Evolutionary conservation across 1,284 basidiomycete genomes (phyloP), one percentile per base, ranked within the genome.

Genomic region (Anthracocystis setariae): DNA sequence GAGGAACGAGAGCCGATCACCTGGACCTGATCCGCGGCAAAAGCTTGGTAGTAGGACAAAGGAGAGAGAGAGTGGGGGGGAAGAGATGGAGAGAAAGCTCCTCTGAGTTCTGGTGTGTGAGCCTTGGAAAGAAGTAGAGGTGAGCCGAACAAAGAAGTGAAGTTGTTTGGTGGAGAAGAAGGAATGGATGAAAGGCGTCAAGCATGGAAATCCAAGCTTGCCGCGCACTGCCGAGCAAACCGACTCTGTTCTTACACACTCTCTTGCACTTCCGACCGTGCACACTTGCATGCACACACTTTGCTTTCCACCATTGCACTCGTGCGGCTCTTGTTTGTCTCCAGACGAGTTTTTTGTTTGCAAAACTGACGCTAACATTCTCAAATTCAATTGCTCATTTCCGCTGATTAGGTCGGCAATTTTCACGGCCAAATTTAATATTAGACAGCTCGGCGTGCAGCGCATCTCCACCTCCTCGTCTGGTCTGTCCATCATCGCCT

Each of bases 221-320:
- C 40, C 18, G 15, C 18, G 15, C 35, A 17, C 35, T 37, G 35
- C 35, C 35, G 32, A 43, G 29, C 20, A 8, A 25, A 24, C 29
- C 42, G 25, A 38, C 58, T 46, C 38, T 51, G n/a, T n/a, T n/a
- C n/a, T n/a, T n/a, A n/a, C n/a, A n/a, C n/a, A n/a, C n/a, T n/a
- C n/a, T n/a, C n/a, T n/a, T n/a, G n/a, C n/a, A n/a, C n/a, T 51
- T 43, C 27, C 40, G 49, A 51, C 49, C 49, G 49, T 51, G 40
- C 49, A 27, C 38, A 23, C 38, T 37, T 17, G 5, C 35, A 37
- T 17, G 12, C n/a, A 7, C 5, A 13, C 5, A 15, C 35, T 37
- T 8, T 15, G n/a, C 13, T 15, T 37, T 33, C 32, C n/a, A 17
- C 38, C n/a, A n/a, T 42, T 43, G 25, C 40, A 51, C 49, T 51